Evolutionary conservation across 2,329 filamentous ascomycete species (phyloP), one percentile per base, ranked within the genome.

Genomic region (Fusarium protoensiforme): DNA sequence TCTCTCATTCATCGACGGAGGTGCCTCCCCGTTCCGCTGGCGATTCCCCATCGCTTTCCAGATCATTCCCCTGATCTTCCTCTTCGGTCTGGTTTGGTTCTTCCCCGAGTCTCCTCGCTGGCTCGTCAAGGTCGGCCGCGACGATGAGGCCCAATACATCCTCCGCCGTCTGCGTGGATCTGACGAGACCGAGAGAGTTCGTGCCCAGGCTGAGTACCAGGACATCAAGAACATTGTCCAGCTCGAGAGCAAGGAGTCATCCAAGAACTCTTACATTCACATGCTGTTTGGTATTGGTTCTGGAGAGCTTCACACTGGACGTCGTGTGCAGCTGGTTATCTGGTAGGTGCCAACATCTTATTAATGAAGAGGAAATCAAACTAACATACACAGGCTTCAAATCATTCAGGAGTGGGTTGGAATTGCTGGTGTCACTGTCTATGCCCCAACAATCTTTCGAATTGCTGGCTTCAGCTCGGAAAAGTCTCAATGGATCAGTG

Each of bases 41-140:
- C 84, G 91, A 6, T 93, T 94, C 72, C 91, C 91, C 0, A 88
- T 93, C 65, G 91, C 89, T 0, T 93, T 93, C 80, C 91, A 93
- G 75, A 92, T 93, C 36, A 80, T 92, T 1, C 90, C 91, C 18
- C 85, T 93, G 0, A 73, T 93, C 3, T 54, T 88, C 0, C 84
- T 93, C 0, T 84, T 93, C 62, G 77, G 73, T 0, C 78, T 85
- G 3, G 87, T 92, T 33, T 91, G 90, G 87, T 89, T 92, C 81
- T 91, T 93, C 79, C 92, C 92, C 0, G 92, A 94, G 72, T 92
- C 90, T 0, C 92, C 91, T 0, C 85, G 92, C 2, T 92, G 89
- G 88, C 86, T 94, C 0, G 87, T 89, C 71, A 93, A 93, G 72
- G 88, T 87, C 7, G 91, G 90, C 0, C 87, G 91, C 0, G 86